Percentiles rank a stretch among this genome's conserved stretches.
These are phyloP conservation scores for Trypethelium eluteriae DNA, from an alignment of 495 filamentous ascomycete species.

Conservation along the genomic window DNA sequence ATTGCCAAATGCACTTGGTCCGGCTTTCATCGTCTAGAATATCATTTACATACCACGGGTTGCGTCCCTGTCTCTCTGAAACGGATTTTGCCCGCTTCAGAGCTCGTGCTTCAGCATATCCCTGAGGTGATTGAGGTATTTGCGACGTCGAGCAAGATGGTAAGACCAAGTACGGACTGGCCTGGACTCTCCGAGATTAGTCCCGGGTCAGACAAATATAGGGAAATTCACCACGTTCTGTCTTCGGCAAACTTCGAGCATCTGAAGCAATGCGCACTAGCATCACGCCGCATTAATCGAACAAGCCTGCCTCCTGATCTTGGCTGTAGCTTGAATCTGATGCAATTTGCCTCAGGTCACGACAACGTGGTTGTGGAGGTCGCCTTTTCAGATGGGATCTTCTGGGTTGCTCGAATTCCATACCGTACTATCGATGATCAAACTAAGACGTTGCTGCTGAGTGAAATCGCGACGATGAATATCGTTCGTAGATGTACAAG, in stretches of 20 bases:
- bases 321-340: neutral
- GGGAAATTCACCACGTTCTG: neutral
- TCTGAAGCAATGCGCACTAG: neutral
- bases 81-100: no score
- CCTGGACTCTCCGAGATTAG: neutral
- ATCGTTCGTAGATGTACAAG: neutral
- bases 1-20: no score
- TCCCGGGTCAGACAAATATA: neutral
- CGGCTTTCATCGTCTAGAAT: no score
- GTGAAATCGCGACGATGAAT: constrained; percentile 5
- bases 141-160: neutral
- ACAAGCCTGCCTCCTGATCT: neutral
- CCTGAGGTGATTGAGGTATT: no score
- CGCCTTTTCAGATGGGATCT: neutral
- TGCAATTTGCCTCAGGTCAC: neutral
- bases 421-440: neutral
- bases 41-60: no score
- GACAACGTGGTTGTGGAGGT: neutral
- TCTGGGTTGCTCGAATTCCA: neutral
- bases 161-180: neutral
- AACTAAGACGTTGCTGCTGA: neutral
- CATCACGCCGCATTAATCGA: neutral
- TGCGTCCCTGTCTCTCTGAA: no score
- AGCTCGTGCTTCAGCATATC: no score
- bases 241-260: constrained; percentile 7